Conservation (phyloP, 352 stramenopile genomes). For the Phytopythium cucurbitacearum region DNA sequence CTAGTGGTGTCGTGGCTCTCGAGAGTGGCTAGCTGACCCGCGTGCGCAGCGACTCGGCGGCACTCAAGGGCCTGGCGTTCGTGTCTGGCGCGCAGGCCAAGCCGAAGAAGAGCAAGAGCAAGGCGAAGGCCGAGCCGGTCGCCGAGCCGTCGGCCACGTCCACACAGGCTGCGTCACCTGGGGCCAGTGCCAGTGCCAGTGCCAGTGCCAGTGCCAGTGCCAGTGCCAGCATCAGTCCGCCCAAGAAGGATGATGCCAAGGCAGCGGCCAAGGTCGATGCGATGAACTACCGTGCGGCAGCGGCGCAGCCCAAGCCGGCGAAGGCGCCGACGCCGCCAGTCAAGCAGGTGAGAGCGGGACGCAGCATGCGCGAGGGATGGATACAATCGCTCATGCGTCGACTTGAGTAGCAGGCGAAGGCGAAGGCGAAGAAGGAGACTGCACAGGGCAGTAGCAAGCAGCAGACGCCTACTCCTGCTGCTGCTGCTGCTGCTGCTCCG, state of each 20-base stretch:
- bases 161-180: slow-evolving; percentile 1
- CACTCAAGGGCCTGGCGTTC: slow-evolving; percentile 75
- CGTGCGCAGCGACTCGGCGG: slow-evolving; percentile 40
- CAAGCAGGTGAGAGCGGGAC: background rate
- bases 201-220: too few species aligned
- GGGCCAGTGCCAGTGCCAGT: background rate
- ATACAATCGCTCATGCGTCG: too few species aligned
- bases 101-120: slow-evolving; percentile 59
- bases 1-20: background rate
- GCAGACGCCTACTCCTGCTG: too few species aligned
- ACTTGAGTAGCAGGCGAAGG: too few species aligned
- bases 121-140: slow-evolving; percentile 26
- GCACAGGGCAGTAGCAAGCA: too few species aligned
- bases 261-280: slow-evolving; percentile 2
- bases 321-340: background rate
- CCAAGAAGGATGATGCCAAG: background rate
- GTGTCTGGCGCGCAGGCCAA: slow-evolving; percentile 38
- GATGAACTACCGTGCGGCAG: slow-evolving; percentile 7
- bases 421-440: too few species aligned
- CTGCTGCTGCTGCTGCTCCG: too few species aligned
- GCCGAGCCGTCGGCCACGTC: slow-evolving; percentile 2
- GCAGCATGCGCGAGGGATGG: background rate
- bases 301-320: slow-evolving; percentile 13
- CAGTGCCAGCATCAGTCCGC: too few species aligned
- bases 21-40: background rate